Conservation (phyloP, 306 rosid species). For the Mimosa bimucronata region DNA sequence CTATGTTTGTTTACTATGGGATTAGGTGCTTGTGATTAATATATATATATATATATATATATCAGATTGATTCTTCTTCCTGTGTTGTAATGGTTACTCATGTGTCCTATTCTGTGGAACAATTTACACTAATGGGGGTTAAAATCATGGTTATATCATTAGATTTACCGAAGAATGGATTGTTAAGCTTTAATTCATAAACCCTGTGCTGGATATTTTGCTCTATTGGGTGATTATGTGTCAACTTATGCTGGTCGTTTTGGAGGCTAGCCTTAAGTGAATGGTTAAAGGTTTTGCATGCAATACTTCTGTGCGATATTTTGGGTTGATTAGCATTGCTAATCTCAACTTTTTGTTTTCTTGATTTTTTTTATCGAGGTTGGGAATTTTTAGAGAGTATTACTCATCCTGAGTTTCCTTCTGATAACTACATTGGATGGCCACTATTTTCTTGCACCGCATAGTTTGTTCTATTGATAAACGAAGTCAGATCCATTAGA, state of each 20-base stretch:
- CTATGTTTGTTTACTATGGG: constrained; percentile 1
- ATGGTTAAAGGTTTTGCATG: neutral
- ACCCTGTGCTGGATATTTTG: constrained; percentile 27
- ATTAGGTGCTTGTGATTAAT: constrained; percentile 26
- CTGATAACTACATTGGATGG: constrained; percentile 13
- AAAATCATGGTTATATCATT: constrained; percentile 14
- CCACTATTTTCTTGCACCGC: constrained; percentile 11
- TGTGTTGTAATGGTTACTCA: constrained; percentile 14
- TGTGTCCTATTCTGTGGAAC: constrained; percentile 19
- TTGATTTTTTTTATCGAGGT: constrained; percentile 12
- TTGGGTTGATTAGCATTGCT: neutral
- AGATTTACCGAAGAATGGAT: constrained; percentile 28
- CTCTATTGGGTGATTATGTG: neutral
- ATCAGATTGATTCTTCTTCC: neutral
- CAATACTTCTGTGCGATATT: neutral
- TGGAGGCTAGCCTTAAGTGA: neutral
- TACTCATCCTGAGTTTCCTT: constrained; percentile 26
- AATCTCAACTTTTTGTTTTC: neutral
- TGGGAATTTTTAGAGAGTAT: constrained; percentile 30
- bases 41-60: constrained; percentile 12
- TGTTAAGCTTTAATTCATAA: constrained; percentile 23
- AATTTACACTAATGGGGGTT: constrained; percentile 19
- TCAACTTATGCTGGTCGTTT: neutral
- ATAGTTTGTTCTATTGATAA: constrained; percentile 27
- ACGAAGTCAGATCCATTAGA: neutral